These are phyloP conservation scores for Solanum pinnatisectum DNA, from an alignment of 257 asterid species.

Conservation along the genomic window DNA sequence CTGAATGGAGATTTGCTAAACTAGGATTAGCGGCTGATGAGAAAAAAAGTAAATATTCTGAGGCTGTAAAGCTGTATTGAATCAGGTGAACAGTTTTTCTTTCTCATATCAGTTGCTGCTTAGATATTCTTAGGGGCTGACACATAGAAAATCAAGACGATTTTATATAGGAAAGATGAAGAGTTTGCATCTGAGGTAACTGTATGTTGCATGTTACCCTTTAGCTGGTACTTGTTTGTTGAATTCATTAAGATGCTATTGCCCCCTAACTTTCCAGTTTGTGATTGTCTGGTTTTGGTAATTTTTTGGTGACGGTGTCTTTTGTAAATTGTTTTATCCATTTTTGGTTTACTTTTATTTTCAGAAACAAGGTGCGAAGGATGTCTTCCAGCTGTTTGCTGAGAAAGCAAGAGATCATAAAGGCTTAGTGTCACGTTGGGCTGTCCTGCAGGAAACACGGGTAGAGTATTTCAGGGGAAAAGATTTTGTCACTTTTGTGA, in stretches of 20 bases:
- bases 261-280: background rate
- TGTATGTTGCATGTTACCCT: background rate
- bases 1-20: background rate
- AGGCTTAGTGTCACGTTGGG: conserved; percentile 96
- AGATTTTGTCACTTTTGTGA: conserved; percentile 72
- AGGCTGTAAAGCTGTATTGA: background rate
- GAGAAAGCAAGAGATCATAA: conserved; percentile 96
- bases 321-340: background rate
- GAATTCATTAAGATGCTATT: background rate
- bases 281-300: background rate
- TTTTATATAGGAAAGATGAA: background rate
- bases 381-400: conserved; percentile 75
- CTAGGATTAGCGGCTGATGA: background rate
- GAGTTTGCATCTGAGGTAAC: background rate
- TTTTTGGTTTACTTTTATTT: conserved; percentile 11
- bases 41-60: background rate
- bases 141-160: background rate
- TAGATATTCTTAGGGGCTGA: background rate
- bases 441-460: conserved; percentile 93
- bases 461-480: conserved; percentile 97
- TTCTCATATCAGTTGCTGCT: background rate
- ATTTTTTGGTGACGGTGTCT: background rate
- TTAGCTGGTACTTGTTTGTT: background rate
- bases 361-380: conserved; percentile 80
- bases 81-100: background rate